These are phyloP conservation scores for Purshia tridentata DNA, from an alignment of 306 rosid species.

Conservation along the genomic window DNA sequence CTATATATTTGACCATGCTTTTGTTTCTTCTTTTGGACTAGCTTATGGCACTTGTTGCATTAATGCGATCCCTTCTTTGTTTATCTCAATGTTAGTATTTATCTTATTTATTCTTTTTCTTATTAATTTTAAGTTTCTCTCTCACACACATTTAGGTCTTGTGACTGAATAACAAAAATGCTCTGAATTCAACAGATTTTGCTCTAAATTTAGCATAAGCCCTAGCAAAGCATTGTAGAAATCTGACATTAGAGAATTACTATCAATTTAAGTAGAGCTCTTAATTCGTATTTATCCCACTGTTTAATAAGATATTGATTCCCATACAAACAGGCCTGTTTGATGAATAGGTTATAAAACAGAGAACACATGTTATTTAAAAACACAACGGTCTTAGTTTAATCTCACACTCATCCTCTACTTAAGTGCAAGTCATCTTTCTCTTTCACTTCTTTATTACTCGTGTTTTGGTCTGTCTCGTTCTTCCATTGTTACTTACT, in stretches of 20 bases:
- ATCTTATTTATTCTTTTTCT: constrained; percentile 20
- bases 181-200: constrained; percentile 10
- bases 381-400: background rate
- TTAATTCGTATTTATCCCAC: too few species aligned
- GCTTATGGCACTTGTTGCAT: constrained; percentile 33
- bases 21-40: constrained; percentile 51
- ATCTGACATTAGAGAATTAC: background rate
- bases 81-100: constrained; percentile 24
- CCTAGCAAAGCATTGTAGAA: background rate
- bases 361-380: constrained; percentile 7
- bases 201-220: background rate
- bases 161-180: constrained; percentile 16
- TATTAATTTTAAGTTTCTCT: background rate
- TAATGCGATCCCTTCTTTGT: constrained; percentile 12
- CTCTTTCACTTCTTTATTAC: constrained; percentile 12
- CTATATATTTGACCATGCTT: constrained; percentile 19
- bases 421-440: constrained; percentile 1
- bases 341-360: constrained; percentile 16
- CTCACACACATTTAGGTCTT: background rate
- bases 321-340: constrained; percentile 17
- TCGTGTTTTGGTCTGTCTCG: constrained; percentile 20
- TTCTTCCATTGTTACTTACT: background rate
- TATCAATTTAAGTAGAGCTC: background rate
- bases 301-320: background rate
- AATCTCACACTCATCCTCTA: constrained; percentile 10